Evolutionary conservation across 495 filamentous ascomycete genomes (phyloP), one percentile per base, ranked within the genome.

Genomic region (Parathielavia hyrcaniae): DNA sequence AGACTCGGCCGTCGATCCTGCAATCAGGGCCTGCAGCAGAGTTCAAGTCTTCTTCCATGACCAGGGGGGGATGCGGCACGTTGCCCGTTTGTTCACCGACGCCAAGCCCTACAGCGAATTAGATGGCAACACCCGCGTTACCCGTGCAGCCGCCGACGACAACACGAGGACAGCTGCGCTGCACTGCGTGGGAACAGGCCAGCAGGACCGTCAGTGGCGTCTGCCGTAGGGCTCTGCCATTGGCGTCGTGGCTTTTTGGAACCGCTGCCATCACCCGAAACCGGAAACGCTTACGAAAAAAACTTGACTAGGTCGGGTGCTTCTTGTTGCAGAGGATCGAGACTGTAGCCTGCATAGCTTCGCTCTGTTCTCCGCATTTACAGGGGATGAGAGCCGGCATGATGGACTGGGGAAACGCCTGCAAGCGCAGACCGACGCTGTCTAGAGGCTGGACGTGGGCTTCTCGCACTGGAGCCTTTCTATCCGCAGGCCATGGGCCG

Each of bases 61-160:
- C 32, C 13, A 16, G 23, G 47, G 16, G 23, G 47, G 16, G 2
- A 39, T 4, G 32, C 49, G 35, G 57, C 57, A 53, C 22, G 40
- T 47, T 26, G n/a, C 35, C 38, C 8, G 36, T 59, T 53, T 52
- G 44, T 30, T 51, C 58, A 60, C 51, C 39, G 55, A 22, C 39
- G 60, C 55, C 60, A 62, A 59, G 60, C 51, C 55, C 38, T 46
- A 23, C 23, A 51, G 49, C 56, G 56, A 62, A 62, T 62, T 49
- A 43, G 23, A 62, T 51, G 30, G 55, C 40, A 16, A 48, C 46
- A 36, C 60, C 30, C 22, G 39, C 47, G 60, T 51, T 59, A 35
- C 55, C 26, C 52, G 36, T 56, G 60, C 55, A 55, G 60, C 55
- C 39, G 50, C 39, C 34, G 10, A 35, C 40, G 43, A 20, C 32